Conservation (phyloP, 2,329 filamentous ascomycete species). For the Alternaria hordeiaustralica region DNA sequence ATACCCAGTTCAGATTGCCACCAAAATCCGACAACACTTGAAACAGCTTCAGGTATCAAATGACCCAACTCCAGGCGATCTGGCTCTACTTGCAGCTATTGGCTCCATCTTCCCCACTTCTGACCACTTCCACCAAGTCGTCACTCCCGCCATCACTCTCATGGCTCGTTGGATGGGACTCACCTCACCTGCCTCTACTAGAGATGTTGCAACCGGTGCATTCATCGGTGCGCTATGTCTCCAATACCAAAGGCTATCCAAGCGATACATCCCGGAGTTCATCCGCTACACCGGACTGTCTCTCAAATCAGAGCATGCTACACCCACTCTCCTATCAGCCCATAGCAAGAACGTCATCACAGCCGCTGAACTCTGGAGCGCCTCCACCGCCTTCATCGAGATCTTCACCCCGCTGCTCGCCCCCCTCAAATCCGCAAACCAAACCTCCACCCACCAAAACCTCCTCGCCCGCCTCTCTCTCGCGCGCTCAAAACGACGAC, state of each 20-base stretch:
- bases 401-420: constrained; percentile 70
- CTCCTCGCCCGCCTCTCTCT: constrained; percentile 67
- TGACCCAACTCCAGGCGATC: constrained; percentile 69
- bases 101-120: constrained; percentile 89
- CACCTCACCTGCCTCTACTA: constrained; percentile 68
- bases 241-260: constrained; percentile 83
- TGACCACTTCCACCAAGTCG: constrained; percentile 95
- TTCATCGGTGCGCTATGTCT: constrained; percentile 81
- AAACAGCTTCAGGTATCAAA: constrained; percentile 61
- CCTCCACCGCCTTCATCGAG: constrained; percentile 77
- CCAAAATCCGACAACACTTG: constrained; percentile 78
- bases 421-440: constrained; percentile 40
- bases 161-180: constrained; percentile 85
- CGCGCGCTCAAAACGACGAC: constrained; percentile 72
- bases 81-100: constrained; percentile 83
- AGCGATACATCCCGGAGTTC: constrained; percentile 87
- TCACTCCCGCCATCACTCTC: constrained; percentile 86
- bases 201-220: constrained; percentile 74
- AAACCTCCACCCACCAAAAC: constrained; percentile 63
- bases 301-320: constrained; percentile 56
- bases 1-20: constrained; percentile 78
- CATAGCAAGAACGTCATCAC: constrained; percentile 70
- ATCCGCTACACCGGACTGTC: constrained; percentile 82
- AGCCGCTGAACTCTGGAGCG: constrained; percentile 75
- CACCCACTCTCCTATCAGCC: constrained; percentile 60